Conservation (phyloP, 257 asterid species). For the Scutellaria baicalensis region DNA sequence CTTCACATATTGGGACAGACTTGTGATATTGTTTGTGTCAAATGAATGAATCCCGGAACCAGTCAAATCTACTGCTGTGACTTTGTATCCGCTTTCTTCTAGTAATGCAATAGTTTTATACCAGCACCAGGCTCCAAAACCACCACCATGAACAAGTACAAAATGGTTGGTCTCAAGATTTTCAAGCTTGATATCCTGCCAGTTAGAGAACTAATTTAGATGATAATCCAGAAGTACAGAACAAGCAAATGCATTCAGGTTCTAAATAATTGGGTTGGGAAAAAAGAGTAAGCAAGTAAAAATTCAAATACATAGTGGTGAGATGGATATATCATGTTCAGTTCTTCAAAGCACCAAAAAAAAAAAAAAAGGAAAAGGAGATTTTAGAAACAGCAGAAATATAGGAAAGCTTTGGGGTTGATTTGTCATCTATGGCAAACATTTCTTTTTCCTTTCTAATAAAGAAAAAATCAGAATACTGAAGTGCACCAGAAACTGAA, state of each 20-base stretch:
- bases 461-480: background rate
- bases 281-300: background rate
- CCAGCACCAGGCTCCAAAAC: constrained; percentile 99
- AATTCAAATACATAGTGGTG: background rate
- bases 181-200: constrained; percentile 71
- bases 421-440: background rate
- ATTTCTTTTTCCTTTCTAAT: background rate
- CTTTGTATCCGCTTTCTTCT: constrained; percentile 86
- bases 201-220: constrained; percentile 4
- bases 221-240: background rate
- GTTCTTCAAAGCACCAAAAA: background rate
- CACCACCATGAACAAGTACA: constrained; percentile 99
- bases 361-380: no score
- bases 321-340: background rate
- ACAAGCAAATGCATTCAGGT: background rate
- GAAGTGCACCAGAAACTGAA: background rate
- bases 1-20: constrained; percentile 80
- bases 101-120: constrained; percentile 89
- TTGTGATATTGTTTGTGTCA: constrained; percentile 70
- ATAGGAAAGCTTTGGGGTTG: background rate
- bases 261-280: background rate
- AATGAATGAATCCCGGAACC: constrained; percentile 95
- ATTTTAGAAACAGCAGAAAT: background rate
- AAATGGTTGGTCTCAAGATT: constrained; percentile 73
- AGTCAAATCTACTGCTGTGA: constrained; percentile 90